These are phyloP conservation scores for Candida boidinii DNA, from an alignment of 805 yeast genomes.

Conservation along the genomic window DNA sequence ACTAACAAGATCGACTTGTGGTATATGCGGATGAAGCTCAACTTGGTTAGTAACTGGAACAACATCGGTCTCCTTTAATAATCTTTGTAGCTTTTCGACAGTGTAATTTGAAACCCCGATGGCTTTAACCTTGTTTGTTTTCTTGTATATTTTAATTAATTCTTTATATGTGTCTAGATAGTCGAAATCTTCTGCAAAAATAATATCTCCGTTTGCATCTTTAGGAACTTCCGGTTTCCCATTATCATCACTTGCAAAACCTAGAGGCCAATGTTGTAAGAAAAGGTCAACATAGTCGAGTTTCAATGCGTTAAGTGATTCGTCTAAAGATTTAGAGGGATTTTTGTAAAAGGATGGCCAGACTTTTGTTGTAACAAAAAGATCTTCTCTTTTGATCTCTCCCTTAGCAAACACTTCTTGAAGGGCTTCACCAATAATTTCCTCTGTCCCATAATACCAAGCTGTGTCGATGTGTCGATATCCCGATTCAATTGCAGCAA, in stretches of 20 bases:
- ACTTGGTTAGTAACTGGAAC: slow-evolving; percentile 51
- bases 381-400: slow-evolving; percentile 36
- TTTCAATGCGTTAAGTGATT: slow-evolving; percentile 31
- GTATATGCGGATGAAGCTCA: slow-evolving; percentile 39
- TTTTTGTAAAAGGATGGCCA: slow-evolving; percentile 39
- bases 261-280: slow-evolving; percentile 44
- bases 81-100: slow-evolving; percentile 27
- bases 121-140: slow-evolving; percentile 38
- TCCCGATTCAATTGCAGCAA: slow-evolving; percentile 30
- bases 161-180: slow-evolving; percentile 66
- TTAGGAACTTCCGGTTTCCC: slow-evolving; percentile 30
- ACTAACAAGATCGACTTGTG: slow-evolving; percentile 30
- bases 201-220: slow-evolving; percentile 33
- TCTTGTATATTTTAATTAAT: slow-evolving; percentile 61
- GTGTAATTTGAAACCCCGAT: slow-evolving; percentile 55
- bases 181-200: slow-evolving; percentile 77
- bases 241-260: slow-evolving; percentile 30
- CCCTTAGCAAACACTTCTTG: slow-evolving; percentile 39
- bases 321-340: slow-evolving; percentile 32
- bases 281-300: slow-evolving; percentile 38
- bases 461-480: slow-evolving; percentile 46
- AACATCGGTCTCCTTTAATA: slow-evolving; percentile 33
- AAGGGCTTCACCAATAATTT: slow-evolving; percentile 35
- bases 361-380: slow-evolving; percentile 70
- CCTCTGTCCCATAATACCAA: slow-evolving; percentile 39